A percentile compares a stretch with the other conserved stretches of the same genome.
These are phyloP conservation scores for Allantophomopsis lycopodina DNA, from an alignment of 2,329 filamentous ascomycete genomes.

Conservation along the genomic window DNA sequence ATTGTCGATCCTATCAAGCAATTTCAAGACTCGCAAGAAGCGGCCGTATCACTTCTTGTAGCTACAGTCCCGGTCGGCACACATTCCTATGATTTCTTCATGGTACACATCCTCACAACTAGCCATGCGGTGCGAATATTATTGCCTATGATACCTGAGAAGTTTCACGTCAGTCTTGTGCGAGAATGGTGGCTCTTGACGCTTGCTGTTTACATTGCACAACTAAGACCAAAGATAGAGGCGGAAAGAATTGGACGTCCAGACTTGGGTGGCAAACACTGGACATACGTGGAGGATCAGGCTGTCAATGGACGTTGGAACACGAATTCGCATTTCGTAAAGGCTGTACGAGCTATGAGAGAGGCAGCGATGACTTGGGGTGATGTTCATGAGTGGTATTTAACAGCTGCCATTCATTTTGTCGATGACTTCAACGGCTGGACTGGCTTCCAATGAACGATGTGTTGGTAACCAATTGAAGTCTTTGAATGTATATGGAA, in stretches of 20 bases:
- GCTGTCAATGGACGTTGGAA: conserved; percentile 55
- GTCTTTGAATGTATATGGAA: no score
- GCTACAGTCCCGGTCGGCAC: conserved; percentile 41
- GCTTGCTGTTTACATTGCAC: conserved; percentile 63
- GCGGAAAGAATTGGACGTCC: conserved; percentile 45
- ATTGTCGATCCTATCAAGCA: conserved; percentile 56
- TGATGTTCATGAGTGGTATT: conserved; percentile 49
- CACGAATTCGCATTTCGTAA: conserved; percentile 74
- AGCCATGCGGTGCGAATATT: conserved; percentile 83
- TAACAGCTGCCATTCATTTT: conserved; percentile 58
- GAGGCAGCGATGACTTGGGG: conserved; percentile 66
- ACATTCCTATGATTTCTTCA: conserved; percentile 68
- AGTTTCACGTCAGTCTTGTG: conserved; percentile 61
- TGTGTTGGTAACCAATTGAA: no score
- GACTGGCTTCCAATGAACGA: conserved; percentile 20
- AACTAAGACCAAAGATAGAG: conserved; percentile 59
- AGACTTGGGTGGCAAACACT: conserved; percentile 52
- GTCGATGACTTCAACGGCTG: conserved; percentile 62
- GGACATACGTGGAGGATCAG: conserved; percentile 63
- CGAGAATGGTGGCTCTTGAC: conserved; percentile 85
- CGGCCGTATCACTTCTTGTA: conserved; percentile 46
- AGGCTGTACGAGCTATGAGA: conserved; percentile 66
- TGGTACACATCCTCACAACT: conserved; percentile 70
- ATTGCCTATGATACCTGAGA: conserved; percentile 60
- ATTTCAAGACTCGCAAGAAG: conserved; percentile 58